phyloP scores from a whole-genome alignment of 164 flowering plant genomes.

The Piper betle region DNA sequence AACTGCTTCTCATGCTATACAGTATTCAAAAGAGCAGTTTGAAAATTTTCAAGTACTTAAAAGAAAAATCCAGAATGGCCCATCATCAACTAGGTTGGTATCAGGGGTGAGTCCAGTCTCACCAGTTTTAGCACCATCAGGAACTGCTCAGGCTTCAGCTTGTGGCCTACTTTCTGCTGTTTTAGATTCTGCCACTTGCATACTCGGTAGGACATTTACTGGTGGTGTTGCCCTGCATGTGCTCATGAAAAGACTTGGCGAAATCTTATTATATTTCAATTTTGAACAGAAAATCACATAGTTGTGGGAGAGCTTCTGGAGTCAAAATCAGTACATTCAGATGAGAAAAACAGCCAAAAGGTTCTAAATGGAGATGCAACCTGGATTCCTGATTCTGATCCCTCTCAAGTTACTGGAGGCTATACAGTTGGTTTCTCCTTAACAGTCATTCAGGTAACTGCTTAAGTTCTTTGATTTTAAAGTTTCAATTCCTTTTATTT shows the following conservation, averaged over 20 bases:
- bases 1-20: conserved; percentile 30
- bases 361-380: conserved; percentile 43
- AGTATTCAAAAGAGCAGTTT: conserved; percentile 44
- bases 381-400: conserved; percentile 77
- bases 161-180: conserved; percentile 77
- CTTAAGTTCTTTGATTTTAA: neutral
- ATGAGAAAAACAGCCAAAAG: conserved; percentile 58
- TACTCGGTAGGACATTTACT: conserved; percentile 56
- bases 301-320: conserved; percentile 92
- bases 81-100: conserved; percentile 39
- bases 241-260: neutral
- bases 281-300: conserved; percentile 73
- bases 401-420: conserved; percentile 84
- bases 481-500: neutral
- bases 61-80: conserved; percentile 68
- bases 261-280: neutral
- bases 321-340: conserved; percentile 43
- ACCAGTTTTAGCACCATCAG: conserved; percentile 77
- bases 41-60: conserved; percentile 53
- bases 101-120: conserved; percentile 92
- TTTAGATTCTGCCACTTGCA: conserved; percentile 55
- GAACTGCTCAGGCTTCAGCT: conserved; percentile 81
- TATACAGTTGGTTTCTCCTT: conserved; percentile 84
- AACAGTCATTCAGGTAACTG: conserved; percentile 79
- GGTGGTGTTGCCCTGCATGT: neutral